phyloP scores from a whole-genome alignment of 257 asterid species.

The Solanum sejunctum region DNA sequence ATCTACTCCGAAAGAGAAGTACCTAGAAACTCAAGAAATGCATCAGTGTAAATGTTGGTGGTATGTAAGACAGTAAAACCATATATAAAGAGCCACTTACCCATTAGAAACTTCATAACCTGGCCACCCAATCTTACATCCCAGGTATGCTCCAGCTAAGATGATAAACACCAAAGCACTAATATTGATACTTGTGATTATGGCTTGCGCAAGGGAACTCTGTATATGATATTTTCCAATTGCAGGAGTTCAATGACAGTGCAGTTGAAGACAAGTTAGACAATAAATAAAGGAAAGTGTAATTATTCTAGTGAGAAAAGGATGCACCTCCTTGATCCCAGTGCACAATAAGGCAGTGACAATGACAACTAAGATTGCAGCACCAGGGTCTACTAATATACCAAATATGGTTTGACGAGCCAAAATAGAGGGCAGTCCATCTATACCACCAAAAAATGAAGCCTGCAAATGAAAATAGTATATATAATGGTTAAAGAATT shows the following conservation, averaged over 20 bases:
- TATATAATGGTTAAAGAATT: neutral
- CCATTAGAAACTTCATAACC: slow-evolving; percentile 18
- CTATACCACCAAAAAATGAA: slow-evolving; percentile 24
- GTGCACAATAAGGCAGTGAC: slow-evolving; percentile 21
- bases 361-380: slow-evolving; percentile 25
- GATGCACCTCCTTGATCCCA: slow-evolving; percentile 27
- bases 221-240: slow-evolving; percentile 1
- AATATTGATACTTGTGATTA: slow-evolving; percentile 17
- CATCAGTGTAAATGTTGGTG: neutral
- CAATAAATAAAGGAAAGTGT: neutral
- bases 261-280: neutral
- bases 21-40: slow-evolving; percentile 12
- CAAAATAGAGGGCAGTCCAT: slow-evolving; percentile 17
- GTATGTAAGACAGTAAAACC: neutral
- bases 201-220: slow-evolving; percentile 27
- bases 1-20: slow-evolving; percentile 21
- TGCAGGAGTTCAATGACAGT: neutral
- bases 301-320: neutral
- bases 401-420: slow-evolving; percentile 19
- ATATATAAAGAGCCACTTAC: neutral
- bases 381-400: slow-evolving; percentile 25
- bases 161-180: slow-evolving; percentile 18
- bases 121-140: slow-evolving; percentile 25
- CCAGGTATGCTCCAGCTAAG: slow-evolving; percentile 21
- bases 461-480: slow-evolving; percentile 14